phyloP scores from a whole-genome alignment of 2,329 filamentous ascomycete species.

The Venturia effusa region DNA sequence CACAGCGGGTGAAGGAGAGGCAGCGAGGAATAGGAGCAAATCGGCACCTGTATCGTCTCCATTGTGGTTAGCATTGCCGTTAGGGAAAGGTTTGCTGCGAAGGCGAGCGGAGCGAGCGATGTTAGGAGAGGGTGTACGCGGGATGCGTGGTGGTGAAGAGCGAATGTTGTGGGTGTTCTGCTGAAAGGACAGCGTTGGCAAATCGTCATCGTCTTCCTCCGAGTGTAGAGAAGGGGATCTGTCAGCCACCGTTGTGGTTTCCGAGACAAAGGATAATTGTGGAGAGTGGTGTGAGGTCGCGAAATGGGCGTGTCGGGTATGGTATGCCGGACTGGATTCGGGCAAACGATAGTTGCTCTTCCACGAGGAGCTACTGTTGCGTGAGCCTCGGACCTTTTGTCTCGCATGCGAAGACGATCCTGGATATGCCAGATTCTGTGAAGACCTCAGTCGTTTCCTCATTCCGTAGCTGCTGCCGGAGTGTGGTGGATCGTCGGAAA shows the following conservation, averaged over 20 bases:
- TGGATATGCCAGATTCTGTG: constrained; percentile 20
- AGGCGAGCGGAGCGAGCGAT: constrained; percentile 29
- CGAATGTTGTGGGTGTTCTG: constrained; percentile 44
- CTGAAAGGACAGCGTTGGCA: constrained; percentile 66
- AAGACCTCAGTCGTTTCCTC: constrained; percentile 19
- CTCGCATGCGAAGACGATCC: constrained; percentile 52
- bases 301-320: constrained; percentile 7
- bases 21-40: constrained; percentile 78
- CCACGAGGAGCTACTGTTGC: constrained; percentile 53
- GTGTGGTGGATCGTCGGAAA: constrained; percentile 69
- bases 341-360: constrained; percentile 66
- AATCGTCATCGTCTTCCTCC: constrained; percentile 74
- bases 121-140: constrained; percentile 30
- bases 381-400: constrained; percentile 49
- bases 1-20: constrained; percentile 78
- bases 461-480: constrained; percentile 46
- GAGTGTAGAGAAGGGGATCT: constrained; percentile 47
- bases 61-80: constrained; percentile 35
- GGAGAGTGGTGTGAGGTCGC: constrained; percentile 57
- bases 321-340: constrained; percentile 40
- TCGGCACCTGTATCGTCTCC: constrained; percentile 77
- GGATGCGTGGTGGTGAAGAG: constrained; percentile 64
- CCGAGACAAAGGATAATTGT: constrained; percentile 68
- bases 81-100: constrained; percentile 28
- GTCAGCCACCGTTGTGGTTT: constrained; percentile 56